Evolutionary conservation across 257 asterid genomes (phyloP), one percentile per base, ranked within the genome.

Genomic region (Primulina eburnea): DNA sequence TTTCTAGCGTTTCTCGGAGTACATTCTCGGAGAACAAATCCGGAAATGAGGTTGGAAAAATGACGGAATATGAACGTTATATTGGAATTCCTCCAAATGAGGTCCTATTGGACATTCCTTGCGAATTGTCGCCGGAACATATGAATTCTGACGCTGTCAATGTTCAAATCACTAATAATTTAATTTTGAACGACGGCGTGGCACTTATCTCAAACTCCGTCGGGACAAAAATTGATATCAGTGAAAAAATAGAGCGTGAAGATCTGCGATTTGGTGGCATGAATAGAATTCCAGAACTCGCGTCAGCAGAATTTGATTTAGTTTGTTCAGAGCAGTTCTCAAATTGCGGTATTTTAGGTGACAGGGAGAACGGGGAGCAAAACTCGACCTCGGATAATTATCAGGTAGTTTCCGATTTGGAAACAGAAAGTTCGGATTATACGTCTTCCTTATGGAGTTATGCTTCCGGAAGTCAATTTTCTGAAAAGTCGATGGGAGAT

Each of bases 401-500:
- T 70, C 80, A 67, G 28, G 79, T 78, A 33, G 59, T 72, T 70
- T 87, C 90, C 5, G 92, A 85, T 53, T 73, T 84, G 40, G 94
- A 87, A 60, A 66, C 76, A 26, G 89, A 76, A 28, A 68, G 76
- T 67, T 84, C 91, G 24, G 92, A 88, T 4, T 86, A 86, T 68
- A 72, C 89, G 34, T 82, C 86, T 34, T 86, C 92, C 21, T 58
- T 83, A 26, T 86, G 96, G 95, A 70, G 83, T 66, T 75, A 67
- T 76, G 83, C 82, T 71, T 89, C 99, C 43, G 97, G 99, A 67
- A 90, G 99, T 80, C 95, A 89, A 64, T 87, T 93, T 73, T 93
- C 97, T 34, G 95, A 87, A 77, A 84, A 80, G 70, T 89, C 95
- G 17, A 71, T 53, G 33, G 79, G 74, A 61, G 90, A 82, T 40